Evolutionary conservation across 169 alveolate genomes (phyloP).

Genomic region (Plasmodium chabaudi): DNA sequence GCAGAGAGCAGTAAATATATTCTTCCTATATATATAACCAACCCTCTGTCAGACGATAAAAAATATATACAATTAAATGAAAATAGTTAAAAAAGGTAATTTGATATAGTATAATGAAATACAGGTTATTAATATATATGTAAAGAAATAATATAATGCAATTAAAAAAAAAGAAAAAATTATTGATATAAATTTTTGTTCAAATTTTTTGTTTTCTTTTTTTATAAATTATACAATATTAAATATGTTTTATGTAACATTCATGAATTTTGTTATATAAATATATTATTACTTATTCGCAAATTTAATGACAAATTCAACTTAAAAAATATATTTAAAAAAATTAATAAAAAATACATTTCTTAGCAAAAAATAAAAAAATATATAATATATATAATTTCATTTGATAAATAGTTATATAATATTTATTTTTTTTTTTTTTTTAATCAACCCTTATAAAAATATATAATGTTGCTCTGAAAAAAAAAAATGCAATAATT

Average conservation of each 20-base stretch:
- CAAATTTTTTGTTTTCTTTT: conserved; percentile 1
- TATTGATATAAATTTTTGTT: conserved; percentile 1
- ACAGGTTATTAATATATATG: neutral
- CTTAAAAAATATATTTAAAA: neutral
- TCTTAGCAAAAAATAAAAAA: neutral
- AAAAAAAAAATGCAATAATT: conserved; percentile 2
- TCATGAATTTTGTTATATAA: neutral
- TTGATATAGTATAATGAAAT: neutral
- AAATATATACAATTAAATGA: neutral
- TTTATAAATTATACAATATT: neutral
- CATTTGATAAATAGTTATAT: neutral
- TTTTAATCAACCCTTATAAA: neutral
- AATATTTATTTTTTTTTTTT: conserved; percentile 8
- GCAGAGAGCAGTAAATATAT: no score
- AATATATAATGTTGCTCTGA: conserved; percentile 8
- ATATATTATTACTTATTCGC: neutral
- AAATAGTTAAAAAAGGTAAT: neutral
- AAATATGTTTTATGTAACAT: neutral
- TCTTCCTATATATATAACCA: no score
- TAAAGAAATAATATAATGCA: neutral
- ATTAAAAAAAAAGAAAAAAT: neutral
- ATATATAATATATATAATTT: neutral
- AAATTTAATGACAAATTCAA: conserved; percentile 14
- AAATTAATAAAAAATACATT: neutral
- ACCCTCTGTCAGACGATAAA: neutral